phyloP scores from a whole-genome alignment of 371 early-diverging fungal genomes.

The Mucor piriformis region DNA sequence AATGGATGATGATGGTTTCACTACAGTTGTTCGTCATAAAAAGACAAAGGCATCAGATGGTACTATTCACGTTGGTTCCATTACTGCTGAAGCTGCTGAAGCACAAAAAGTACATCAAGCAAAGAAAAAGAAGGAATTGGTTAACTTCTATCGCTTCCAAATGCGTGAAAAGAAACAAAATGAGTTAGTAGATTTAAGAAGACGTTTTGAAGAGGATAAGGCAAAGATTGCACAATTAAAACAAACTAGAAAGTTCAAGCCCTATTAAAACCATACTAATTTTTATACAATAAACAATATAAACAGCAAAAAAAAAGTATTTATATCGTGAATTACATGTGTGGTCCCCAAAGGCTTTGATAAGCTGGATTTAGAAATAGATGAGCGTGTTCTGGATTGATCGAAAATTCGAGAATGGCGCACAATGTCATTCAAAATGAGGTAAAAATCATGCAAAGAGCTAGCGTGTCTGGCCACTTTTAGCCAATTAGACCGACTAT shows the following conservation, averaged over 20 bases:
- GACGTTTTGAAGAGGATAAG: constrained; percentile 94
- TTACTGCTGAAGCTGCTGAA: constrained; percentile 53
- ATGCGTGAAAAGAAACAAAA: constrained; percentile 87
- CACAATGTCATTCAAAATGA: too few relatives aligned
- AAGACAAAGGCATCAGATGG: constrained; percentile 64
- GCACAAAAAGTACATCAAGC: constrained; percentile 8
- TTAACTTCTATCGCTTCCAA: constrained; percentile 95
- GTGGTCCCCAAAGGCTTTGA: too few relatives aligned
- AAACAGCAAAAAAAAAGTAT: too few relatives aligned
- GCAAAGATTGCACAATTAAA: constrained; percentile 79
- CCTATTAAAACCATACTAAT: constrained; percentile 64
- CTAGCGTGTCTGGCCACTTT: too few relatives aligned
- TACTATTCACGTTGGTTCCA: constrained; percentile 53
- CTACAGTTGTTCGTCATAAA: constrained; percentile 76
- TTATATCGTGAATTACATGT: too few relatives aligned
- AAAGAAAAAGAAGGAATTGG: constrained; percentile 74
- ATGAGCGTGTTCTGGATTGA: too few relatives aligned
- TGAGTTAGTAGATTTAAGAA: constrained; percentile 84
- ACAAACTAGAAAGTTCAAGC: constrained; percentile 82
- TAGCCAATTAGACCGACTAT: too few relatives aligned
- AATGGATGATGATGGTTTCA: constrained; percentile 96
- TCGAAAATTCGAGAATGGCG: too few relatives aligned
- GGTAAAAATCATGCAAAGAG: too few relatives aligned
- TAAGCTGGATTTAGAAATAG: too few relatives aligned
- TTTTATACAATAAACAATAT: constrained; percentile 41